These are phyloP conservation scores for Pythium pyrilobum DNA, from an alignment of 352 stramenopile genomes.

Conservation along the genomic window DNA sequence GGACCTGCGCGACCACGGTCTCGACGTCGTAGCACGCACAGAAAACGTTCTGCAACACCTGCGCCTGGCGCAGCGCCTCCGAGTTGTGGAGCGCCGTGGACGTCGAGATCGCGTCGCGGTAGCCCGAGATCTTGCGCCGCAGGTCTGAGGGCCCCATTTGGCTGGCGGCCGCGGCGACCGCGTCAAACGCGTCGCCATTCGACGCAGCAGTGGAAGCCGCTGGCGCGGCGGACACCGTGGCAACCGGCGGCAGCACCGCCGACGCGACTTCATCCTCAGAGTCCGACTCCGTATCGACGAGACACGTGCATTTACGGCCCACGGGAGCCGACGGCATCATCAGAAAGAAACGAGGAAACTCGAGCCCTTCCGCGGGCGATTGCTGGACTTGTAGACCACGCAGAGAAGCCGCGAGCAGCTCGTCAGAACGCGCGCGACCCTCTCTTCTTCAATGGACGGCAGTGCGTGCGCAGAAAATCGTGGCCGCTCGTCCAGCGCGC, in stretches of 20 bases:
- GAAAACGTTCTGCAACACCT: constrained; percentile 66
- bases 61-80: constrained; percentile 53
- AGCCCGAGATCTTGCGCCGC: constrained; percentile 27
- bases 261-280: constrained; percentile 44
- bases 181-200: neutral
- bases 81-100: constrained; percentile 73
- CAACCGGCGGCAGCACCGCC: neutral
- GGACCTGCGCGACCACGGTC: constrained; percentile 54
- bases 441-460: too few species aligned
- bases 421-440: neutral
- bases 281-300: constrained; percentile 64
- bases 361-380: too few species aligned
- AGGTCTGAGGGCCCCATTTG: constrained; percentile 18
- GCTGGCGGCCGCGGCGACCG: neutral
- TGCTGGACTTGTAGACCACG: too few species aligned
- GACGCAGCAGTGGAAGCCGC: neutral
- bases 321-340: constrained; percentile 5
- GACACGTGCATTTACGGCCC: constrained; percentile 59
- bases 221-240: neutral
- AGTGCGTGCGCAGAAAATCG: too few species aligned
- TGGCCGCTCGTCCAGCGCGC: too few species aligned
- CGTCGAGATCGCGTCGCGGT: constrained; percentile 50
- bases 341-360: neutral
- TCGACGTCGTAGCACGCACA: constrained; percentile 73
- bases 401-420: too few species aligned